These are phyloP conservation scores for Paramecium bursaria DNA, from an alignment of 73 alveolate species.

Conservation along the genomic window DNA sequence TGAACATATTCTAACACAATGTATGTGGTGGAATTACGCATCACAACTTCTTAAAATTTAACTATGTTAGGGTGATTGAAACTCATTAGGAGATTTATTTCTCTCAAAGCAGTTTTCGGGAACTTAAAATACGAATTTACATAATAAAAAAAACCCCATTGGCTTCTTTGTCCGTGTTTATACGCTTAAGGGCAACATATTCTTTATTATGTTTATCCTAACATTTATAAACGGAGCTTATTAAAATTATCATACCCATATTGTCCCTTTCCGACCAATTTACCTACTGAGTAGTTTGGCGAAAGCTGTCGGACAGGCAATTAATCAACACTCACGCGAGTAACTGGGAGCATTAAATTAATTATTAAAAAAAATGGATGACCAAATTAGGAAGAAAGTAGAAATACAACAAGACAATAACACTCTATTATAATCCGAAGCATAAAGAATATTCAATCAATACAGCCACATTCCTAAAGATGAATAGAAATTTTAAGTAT, in stretches of 20 bases:
- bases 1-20: slow-evolving; percentile 40
- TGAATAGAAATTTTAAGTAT: slow-evolving; percentile 14
- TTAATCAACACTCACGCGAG: too few species aligned
- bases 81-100: slow-evolving; percentile 6
- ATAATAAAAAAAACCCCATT: slow-evolving; percentile 20
- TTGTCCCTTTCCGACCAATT: slow-evolving; percentile 32
- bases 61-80: slow-evolving; percentile 45
- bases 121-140: slow-evolving; percentile 1
- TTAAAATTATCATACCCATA: slow-evolving; percentile 38
- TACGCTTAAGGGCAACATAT: slow-evolving; percentile 41
- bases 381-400: too few species aligned
- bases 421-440: slow-evolving; percentile 44
- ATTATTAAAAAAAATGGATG: too few species aligned
- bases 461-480: slow-evolving; percentile 29
- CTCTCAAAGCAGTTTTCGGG: slow-evolving; percentile 56
- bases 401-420: too few species aligned
- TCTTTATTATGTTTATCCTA: not conserved
- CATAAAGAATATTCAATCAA: slow-evolving; percentile 50
- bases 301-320: slow-evolving; percentile 1
- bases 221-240: slow-evolving; percentile 25
- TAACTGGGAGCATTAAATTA: too few species aligned
- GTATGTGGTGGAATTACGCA: not conserved
- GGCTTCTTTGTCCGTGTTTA: slow-evolving; percentile 54
- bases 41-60: slow-evolving; percentile 9
- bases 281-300: not conserved